phyloP scores from a whole-genome alignment of 2,329 filamentous ascomycete species.

The Cercospora beticola region DNA sequence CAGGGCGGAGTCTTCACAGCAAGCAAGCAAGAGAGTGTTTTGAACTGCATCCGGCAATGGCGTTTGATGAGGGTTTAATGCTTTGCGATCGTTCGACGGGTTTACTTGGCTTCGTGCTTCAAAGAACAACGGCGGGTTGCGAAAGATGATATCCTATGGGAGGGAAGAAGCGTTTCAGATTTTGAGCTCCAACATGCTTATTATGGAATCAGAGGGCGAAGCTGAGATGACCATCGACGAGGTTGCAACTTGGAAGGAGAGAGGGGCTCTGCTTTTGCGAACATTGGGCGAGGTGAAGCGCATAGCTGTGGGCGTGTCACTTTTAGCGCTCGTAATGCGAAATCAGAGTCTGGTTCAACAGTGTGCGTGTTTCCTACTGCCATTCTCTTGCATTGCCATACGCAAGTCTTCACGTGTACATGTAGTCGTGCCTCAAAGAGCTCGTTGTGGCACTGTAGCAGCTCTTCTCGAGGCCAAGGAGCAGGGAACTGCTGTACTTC shows the following conservation, averaged over 20 bases:
- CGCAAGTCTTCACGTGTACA: neutral
- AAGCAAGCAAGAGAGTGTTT: slow-evolving; percentile 7
- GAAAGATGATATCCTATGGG: slow-evolving; percentile 3
- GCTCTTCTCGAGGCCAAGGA: neutral
- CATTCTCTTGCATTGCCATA: neutral
- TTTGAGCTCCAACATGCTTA: slow-evolving; percentile 4
- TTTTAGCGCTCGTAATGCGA: neutral
- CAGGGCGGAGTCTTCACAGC: neutral
- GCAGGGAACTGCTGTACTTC: no score
- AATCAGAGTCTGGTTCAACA: neutral
- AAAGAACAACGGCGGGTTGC: neutral
- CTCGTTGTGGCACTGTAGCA: neutral
- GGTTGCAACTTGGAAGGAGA: neutral
- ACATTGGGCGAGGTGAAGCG: neutral
- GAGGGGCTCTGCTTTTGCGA: neutral
- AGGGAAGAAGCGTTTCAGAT: neutral
- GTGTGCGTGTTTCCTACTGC: neutral
- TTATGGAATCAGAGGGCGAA: neutral
- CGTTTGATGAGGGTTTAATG: slow-evolving; percentile 14
- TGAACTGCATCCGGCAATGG: slow-evolving; percentile 13
- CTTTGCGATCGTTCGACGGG: slow-evolving; percentile 5
- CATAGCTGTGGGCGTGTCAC: neutral
- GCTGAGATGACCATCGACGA: neutral
- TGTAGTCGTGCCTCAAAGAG: no score
- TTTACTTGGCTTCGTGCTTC: neutral